phyloP scores from a whole-genome alignment of 2,329 filamentous ascomycete species.

The Trematosphaeria pertusa region DNA sequence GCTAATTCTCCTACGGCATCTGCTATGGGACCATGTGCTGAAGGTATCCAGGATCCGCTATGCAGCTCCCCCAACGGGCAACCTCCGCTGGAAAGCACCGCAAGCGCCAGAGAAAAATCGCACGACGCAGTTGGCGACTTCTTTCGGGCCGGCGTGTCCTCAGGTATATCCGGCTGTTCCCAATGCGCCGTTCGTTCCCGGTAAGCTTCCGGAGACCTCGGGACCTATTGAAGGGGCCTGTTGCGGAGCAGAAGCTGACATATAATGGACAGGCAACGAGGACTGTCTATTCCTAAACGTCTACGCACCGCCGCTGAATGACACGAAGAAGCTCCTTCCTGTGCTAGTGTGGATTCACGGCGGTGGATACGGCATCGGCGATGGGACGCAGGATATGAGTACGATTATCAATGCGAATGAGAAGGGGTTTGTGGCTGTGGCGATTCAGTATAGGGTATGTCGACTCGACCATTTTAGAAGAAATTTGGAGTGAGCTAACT shows the following conservation, averaged over 20 bases:
- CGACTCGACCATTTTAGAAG: neutral
- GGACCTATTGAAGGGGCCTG: no score
- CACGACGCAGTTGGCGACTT: slow-evolving; percentile 11
- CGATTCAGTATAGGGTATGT: slow-evolving; percentile 58
- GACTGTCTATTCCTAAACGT: slow-evolving; percentile 50
- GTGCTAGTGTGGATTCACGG: slow-evolving; percentile 44
- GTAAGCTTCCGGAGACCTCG: neutral
- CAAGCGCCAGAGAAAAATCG: slow-evolving; percentile 17
- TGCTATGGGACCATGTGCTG: neutral
- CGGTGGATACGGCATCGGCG: slow-evolving; percentile 47
- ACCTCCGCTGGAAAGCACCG: slow-evolving; percentile 26
- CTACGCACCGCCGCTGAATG: slow-evolving; percentile 34
- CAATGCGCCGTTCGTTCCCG: slow-evolving; percentile 10
- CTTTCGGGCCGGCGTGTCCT: slow-evolving; percentile 22
- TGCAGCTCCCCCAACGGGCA: slow-evolving; percentile 24
- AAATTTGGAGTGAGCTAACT: slow-evolving; percentile 1
- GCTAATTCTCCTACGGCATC: neutral
- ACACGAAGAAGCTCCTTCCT: slow-evolving; percentile 32
- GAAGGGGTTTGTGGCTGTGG: slow-evolving; percentile 57
- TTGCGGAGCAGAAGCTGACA: neutral
- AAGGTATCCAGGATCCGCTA: slow-evolving; percentile 25
- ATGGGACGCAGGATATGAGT: slow-evolving; percentile 49
- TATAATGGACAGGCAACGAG: slow-evolving; percentile 21
- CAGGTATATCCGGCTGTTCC: slow-evolving; percentile 17
- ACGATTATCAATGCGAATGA: slow-evolving; percentile 55